phyloP scores from a whole-genome alignment of 306 rosid species.

The Malus domestica region DNA sequence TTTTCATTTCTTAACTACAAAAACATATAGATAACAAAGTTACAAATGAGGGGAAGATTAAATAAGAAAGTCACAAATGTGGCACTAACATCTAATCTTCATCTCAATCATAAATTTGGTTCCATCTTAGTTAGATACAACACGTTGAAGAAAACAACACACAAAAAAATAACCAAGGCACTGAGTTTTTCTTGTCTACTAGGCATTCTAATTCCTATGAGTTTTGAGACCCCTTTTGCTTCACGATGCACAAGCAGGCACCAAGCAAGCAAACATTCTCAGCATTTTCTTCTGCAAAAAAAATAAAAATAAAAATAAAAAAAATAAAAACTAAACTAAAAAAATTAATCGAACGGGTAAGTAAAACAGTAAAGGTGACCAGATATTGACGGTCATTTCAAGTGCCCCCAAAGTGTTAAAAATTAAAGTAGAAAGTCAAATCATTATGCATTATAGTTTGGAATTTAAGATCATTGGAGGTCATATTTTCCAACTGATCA shows the following conservation, averaged over 20 bases:
- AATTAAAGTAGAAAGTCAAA: not conserved
- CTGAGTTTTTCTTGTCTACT: not conserved
- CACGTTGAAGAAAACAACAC: not conserved
- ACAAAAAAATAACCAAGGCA: not conserved
- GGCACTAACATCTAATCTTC: not conserved
- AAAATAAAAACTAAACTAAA: not conserved
- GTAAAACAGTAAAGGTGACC: not conserved
- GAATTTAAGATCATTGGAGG: not conserved
- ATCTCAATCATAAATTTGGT: not conserved
- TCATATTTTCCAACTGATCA: not conserved
- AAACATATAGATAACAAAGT: not conserved
- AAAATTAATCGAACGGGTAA: too few relatives aligned
- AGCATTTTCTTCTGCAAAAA: slow-evolving; percentile 59
- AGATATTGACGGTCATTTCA: not conserved
- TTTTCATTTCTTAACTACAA: not conserved
- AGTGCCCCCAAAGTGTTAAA: not conserved
- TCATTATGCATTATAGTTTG: not conserved
- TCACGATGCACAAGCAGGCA: slow-evolving; percentile 73
- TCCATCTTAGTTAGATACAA: not conserved
- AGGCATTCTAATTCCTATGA: not conserved
- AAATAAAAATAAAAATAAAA: not conserved
- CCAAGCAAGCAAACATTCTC: slow-evolving; percentile 77
- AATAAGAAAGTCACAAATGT: not conserved
- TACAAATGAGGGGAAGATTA: not conserved
- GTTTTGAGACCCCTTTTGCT: not conserved